phyloP scores from a whole-genome alignment of 352 stramenopile species.

The Pythium dissotocum region DNA sequence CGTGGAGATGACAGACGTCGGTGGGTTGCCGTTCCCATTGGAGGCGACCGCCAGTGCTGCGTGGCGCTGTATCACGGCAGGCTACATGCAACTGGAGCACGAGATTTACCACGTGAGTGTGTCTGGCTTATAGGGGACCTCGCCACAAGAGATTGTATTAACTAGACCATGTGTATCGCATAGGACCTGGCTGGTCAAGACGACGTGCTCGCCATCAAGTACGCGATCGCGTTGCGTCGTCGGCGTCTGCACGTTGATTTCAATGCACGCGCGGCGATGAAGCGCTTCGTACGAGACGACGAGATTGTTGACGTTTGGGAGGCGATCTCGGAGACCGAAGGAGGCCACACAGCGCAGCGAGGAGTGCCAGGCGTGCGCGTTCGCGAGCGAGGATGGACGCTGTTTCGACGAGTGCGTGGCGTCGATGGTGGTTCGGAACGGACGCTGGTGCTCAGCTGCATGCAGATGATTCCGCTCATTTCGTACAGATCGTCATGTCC shows the following conservation, averaged over 20 bases:
- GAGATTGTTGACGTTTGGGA: constrained; percentile 35
- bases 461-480: constrained; percentile 34
- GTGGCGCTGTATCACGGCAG: constrained; percentile 35
- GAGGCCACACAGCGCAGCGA: not conserved
- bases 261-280: constrained; percentile 31
- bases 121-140: no score
- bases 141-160: no score
- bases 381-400: constrained; percentile 22
- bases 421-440: not conserved
- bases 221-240: constrained; percentile 31
- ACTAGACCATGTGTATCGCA: no score
- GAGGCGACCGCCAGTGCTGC: constrained; percentile 20
- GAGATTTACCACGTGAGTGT: constrained; percentile 32
- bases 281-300: constrained; percentile 26
- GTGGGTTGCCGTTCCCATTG: constrained; percentile 25
- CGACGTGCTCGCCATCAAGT: constrained; percentile 32
- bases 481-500: not conserved
- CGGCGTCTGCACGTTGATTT: constrained; percentile 31
- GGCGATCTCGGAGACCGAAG: constrained; percentile 21
- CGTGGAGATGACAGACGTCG: constrained; percentile 32
- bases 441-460: constrained; percentile 30
- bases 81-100: constrained; percentile 38
- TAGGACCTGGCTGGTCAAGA: constrained; percentile 21
- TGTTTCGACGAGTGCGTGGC: not conserved
- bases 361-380: constrained; percentile 5